A percentile compares a stretch with the other conserved stretches of the same genome.
Evolutionary conservation across 306 rosid species (phyloP).

Genomic region (Cucumis melo): DNA sequence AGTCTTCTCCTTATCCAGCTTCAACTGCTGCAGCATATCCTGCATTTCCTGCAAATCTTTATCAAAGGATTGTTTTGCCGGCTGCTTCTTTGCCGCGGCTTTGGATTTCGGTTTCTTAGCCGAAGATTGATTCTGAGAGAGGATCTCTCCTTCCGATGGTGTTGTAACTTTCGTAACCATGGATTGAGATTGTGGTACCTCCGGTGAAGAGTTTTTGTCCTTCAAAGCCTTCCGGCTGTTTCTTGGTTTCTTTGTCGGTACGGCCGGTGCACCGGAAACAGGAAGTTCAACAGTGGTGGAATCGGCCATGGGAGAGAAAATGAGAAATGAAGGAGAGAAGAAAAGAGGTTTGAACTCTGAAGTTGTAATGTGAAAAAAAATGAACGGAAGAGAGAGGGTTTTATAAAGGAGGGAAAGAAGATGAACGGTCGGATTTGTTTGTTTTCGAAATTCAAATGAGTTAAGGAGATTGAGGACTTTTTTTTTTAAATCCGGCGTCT

Average conservation of each 20-base stretch:
- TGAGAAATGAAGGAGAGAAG: not conserved
- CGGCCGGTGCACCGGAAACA: not conserved
- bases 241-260: constrained; percentile 32
- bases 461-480: not conserved
- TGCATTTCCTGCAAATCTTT: constrained; percentile 70
- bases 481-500: not conserved
- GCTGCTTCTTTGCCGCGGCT: constrained; percentile 43
- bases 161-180: constrained; percentile 13
- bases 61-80: constrained; percentile 38
- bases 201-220: constrained; percentile 38
- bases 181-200: constrained; percentile 24
- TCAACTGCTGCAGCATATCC: constrained; percentile 44
- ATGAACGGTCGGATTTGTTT: constrained; percentile 33
- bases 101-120: constrained; percentile 34
- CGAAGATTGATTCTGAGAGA: constrained; percentile 25
- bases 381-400: not conserved
- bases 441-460: constrained; percentile 43
- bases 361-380: not conserved
- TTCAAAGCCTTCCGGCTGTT: constrained; percentile 44
- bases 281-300: constrained; percentile 17
- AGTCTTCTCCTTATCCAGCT: constrained; percentile 68
- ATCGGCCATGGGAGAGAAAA: constrained; percentile 40
- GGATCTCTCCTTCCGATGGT: constrained; percentile 19
- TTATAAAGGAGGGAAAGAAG: constrained; percentile 11
- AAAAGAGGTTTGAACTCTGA: not conserved